Evolutionary conservation across 2,329 filamentous ascomycete species (phyloP).

Genomic region (Aspergillus eucalypticola): DNA sequence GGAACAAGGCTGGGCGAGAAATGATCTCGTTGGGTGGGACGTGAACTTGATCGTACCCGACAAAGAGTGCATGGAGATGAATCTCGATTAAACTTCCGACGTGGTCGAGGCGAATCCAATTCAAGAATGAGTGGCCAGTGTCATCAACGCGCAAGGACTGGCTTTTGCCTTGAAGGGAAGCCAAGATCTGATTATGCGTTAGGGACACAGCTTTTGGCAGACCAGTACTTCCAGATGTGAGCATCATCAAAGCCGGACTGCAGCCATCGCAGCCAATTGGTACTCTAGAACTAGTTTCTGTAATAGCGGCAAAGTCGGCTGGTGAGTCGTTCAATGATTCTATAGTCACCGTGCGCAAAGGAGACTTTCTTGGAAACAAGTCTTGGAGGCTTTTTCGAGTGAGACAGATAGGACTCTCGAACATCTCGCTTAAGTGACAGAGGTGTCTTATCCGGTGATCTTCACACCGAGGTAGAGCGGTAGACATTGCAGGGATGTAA

Average conservation of each 20-base stretch:
- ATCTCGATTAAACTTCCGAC: conserved; percentile 55
- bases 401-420: conserved; percentile 11
- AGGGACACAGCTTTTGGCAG: conserved; percentile 54
- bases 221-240: conserved; percentile 57
- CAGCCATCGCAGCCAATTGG: too few species aligned
- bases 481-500: conserved; percentile 38
- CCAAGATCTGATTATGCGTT: conserved; percentile 46
- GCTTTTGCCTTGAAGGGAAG: conserved; percentile 46
- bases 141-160: neutral
- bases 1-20: conserved; percentile 42
- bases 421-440: conserved; percentile 24
- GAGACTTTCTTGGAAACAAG: neutral
- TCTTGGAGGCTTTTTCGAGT: neutral
- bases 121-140: conserved; percentile 36
- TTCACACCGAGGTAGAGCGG: conserved; percentile 31
- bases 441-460: conserved; percentile 33
- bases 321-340: neutral
- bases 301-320: neutral
- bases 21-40: conserved; percentile 17
- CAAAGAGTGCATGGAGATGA: conserved; percentile 50
- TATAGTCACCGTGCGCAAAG: neutral
- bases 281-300: neutral
- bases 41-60: conserved; percentile 23
- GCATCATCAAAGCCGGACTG: conserved; percentile 45
- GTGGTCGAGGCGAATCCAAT: conserved; percentile 57